Evolutionary conservation across 108 stramenopile species (phyloP).

Genomic region (Schizochytrium sp.): DNA sequence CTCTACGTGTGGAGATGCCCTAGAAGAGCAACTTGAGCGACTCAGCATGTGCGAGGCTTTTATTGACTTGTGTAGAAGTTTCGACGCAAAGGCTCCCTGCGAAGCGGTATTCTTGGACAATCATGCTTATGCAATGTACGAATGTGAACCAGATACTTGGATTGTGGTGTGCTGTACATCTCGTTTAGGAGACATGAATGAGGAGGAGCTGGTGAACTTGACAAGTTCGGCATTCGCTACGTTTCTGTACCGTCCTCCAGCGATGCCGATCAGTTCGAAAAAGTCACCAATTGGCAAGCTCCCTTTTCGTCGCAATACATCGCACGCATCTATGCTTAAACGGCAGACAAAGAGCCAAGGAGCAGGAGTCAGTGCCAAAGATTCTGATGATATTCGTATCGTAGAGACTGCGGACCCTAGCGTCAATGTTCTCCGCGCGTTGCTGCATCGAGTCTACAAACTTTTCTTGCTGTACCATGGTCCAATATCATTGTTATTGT

Average conservation of each 20-base stretch:
- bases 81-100: slow-evolving; percentile 46
- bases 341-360: neutral
- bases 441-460: slow-evolving; percentile 1
- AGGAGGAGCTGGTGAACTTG: neutral
- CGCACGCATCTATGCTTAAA: neutral
- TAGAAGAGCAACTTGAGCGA: slow-evolving; percentile 59
- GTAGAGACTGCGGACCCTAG: slow-evolving; percentile 34
- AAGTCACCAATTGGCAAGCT: slow-evolving; percentile 37
- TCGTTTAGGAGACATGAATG: neutral
- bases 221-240: slow-evolving; percentile 27
- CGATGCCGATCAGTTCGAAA: neutral
- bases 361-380: neutral
- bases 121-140: slow-evolving; percentile 20
- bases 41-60: slow-evolving; percentile 62
- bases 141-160: slow-evolving; percentile 56
- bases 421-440: slow-evolving; percentile 9
- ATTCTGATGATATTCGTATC: neutral
- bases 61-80: slow-evolving; percentile 42
- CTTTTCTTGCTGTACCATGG: slow-evolving; percentile 29
- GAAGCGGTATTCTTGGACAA: slow-evolving; percentile 54
- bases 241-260: slow-evolving; percentile 34
- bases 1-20: slow-evolving; percentile 38
- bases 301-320: slow-evolving; percentile 2
- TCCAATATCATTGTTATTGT: neutral
- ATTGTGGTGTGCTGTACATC: slow-evolving; percentile 39